Evolutionary conservation across 2,329 filamentous ascomycete genomes (phyloP), one percentile per base, ranked within the genome.

Genomic region (Aspergillus tubingensis): DNA sequence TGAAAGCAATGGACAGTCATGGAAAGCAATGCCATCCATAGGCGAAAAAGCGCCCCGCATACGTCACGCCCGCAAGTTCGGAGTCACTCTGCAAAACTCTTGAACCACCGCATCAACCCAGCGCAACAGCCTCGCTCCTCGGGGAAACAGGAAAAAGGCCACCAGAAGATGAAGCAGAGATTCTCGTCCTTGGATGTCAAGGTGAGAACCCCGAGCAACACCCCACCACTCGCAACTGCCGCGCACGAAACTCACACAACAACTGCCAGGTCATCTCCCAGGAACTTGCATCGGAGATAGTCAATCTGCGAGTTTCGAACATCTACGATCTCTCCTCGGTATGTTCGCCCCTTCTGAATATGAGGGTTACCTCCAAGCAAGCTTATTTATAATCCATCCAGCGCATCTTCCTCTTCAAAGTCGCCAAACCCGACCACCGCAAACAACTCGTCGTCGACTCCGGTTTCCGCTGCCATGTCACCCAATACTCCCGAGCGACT

Each of bases 321-420:
- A 89, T 97, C 75, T 98, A 99, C 80, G 95, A 99, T 76, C 86
- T 99, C 61, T 96, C 92, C 64, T 92, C 92, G 66, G 83, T 86
- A 79, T 36, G 79, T 56, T 51, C 23, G 27, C 21, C 21, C 11
- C 7, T 5, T 13, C 11, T 7, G 11, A 10, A 13, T 13, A 39
- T 19, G 43, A 39, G 57, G 44, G 10, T 13, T 30, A 36, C 48
- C 3, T 11, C 25, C 23, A 47, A 43, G 19, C 54, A 17, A 11
- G 5, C 10, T 15, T 30, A 10, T 30, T 13, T 8, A 62, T 68
- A 15, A 69, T 44, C 25, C 13, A 27, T 44, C 8, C 49, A 85
- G 80, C 92, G 94, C 73, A 97, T 98, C 72, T 91, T 98, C 72
- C 88, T 98, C 25, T 85, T 99, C 77, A 98, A 97, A 74, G 95